Evolutionary conservation across 306 rosid genomes (phyloP), one percentile per base, ranked within the genome.

Genomic region (Gastrolobium bilobum): DNA sequence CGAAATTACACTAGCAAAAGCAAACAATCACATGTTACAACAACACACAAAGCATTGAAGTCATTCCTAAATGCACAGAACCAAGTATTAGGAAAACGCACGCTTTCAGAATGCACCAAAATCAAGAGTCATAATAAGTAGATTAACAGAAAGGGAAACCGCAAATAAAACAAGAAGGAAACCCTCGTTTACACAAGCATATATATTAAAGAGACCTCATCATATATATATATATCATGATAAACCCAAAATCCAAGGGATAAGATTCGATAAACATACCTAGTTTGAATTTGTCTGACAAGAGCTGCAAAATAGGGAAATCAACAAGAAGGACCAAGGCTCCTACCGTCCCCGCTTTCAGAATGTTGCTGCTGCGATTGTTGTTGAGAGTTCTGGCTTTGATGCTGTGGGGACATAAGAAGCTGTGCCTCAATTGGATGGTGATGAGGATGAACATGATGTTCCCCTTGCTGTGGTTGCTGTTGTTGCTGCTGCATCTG

Each of bases 311-410:
- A 44, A 58, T 10, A 0, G 7, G 10, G 14, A 35, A 38, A 81
- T 84, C 83, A 88, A 57, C 81, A 75, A 62, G 90, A 74, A 3
- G 90, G 94, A 33, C 87, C 88, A 2, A 81, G 65, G 2, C 84
- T 83, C 76, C 86, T 88, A 53, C 70, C 86, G 15, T 86, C 89
- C 10, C 77, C 84, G 44, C 77, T 72, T 51, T 83, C 90, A 0
- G 78, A 74, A 51, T 20, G 81, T 44, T 65, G 85, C 38, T 31
- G 69, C 50, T 47, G 83, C 2, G 48, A 51, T 1, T 43, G 75
- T 20, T 60, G 77, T 3, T 76, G 87, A 2, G 78, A 9, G 8
- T 68, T 71, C 20, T 70, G 85, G 11, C 43, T 4, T 6, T 63
- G 82, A 0, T 79, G 79, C 29, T 63, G 84, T 0, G 81, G 80